Percentiles rank a stretch among this genome's conserved stretches.
phyloP scores from a whole-genome alignment of 345 rosid genomes.

The Carallia pectinifolia region DNA sequence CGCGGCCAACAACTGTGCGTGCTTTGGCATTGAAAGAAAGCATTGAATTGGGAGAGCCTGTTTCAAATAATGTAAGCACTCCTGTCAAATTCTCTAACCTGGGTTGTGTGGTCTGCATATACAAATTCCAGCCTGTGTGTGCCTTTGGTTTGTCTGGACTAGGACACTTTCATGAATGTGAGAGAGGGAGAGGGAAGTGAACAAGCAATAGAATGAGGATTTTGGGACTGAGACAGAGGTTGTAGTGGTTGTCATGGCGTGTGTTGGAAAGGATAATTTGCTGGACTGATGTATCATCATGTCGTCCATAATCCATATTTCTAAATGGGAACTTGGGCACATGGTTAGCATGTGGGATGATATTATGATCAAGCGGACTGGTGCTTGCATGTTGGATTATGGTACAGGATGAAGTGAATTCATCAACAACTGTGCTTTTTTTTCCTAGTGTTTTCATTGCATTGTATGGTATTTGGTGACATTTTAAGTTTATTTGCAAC shows the following conservation, averaged over 20 bases:
- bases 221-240: neutral
- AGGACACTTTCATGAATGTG: no score
- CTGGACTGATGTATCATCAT: neutral
- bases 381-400: no score
- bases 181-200: no score
- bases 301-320: neutral
- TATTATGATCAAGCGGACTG: neutral
- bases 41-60: slow-evolving; percentile 65
- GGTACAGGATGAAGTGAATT: neutral
- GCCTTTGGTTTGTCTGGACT: neutral
- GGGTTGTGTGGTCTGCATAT: slow-evolving; percentile 11
- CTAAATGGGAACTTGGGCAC: neutral
- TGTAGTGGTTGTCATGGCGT: neutral
- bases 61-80: slow-evolving; percentile 34
- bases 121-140: neutral
- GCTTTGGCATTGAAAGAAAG: slow-evolving; percentile 69
- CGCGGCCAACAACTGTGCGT: slow-evolving; percentile 65
- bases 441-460: neutral
- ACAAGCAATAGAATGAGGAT: no score
- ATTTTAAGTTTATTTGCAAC: neutral
- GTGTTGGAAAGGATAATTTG: slow-evolving; percentile 1
- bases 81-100: slow-evolving; percentile 33
- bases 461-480: neutral
- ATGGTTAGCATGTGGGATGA: neutral
- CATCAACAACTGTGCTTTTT: neutral